These are phyloP conservation scores for Neurospora crassa DNA, from an alignment of 2,329 filamentous ascomycete species.

Conservation along the genomic window DNA sequence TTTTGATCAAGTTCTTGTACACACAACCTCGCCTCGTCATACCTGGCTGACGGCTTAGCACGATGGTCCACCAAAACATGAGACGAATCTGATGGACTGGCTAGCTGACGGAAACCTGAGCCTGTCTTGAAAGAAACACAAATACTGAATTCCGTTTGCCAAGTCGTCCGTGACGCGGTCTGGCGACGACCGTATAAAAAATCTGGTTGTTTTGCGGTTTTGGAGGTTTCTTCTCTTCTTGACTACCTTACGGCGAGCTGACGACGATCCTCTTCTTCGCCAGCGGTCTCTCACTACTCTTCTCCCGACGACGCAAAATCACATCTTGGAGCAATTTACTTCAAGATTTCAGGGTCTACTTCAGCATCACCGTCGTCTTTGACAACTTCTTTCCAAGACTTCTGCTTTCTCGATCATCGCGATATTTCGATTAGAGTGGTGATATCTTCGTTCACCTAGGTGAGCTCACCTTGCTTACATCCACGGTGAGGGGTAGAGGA, in stretches of 20 bases:
- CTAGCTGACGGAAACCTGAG: not conserved
- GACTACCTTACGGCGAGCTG: not conserved
- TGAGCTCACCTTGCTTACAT: not conserved
- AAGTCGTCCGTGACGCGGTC: not conserved
- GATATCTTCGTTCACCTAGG: not conserved
- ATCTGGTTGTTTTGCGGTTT: not conserved
- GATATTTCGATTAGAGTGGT: not conserved
- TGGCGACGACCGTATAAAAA: not conserved
- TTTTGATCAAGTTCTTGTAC: not conserved
- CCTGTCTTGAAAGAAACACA: not conserved
- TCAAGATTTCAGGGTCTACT: not conserved
- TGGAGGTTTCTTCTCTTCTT: not conserved
- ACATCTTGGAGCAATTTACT: not conserved
- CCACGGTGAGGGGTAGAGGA: not conserved
- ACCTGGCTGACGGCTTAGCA: not conserved
- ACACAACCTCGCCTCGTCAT: not conserved
- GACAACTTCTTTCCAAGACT: not conserved
- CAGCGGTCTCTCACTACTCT: not conserved
- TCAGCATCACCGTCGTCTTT: not conserved
- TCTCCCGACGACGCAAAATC: not conserved
- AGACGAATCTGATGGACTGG: not conserved
- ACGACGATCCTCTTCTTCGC: not conserved
- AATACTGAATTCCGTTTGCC: not conserved
- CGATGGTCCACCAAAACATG: not conserved
- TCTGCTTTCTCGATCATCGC: not conserved